Evolutionary conservation across 192 early-diverging fungal genomes (phyloP).

Genomic region (Geranomyces michiganensis): DNA sequence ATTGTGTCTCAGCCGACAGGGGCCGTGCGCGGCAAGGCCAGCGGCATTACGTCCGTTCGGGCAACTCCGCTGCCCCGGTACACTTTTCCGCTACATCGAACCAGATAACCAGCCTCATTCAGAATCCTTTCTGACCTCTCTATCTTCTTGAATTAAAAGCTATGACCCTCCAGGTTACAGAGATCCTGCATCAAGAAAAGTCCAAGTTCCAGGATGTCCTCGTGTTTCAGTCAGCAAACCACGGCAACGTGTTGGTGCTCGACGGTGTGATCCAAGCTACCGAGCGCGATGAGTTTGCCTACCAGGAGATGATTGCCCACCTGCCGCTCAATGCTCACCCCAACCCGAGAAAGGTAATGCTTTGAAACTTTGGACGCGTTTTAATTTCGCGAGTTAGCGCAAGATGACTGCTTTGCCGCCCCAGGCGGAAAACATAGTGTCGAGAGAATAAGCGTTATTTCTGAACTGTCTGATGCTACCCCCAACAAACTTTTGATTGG

Average conservation of each 20-base stretch:
- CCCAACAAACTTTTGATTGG: not conserved
- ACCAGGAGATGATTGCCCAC: slow-evolving; percentile 99
- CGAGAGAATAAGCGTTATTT: slow-evolving; percentile 51
- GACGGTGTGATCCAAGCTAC: slow-evolving; percentile 98
- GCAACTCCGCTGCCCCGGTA: not conserved
- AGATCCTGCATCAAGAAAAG: slow-evolving; percentile 94
- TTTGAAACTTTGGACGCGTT: slow-evolving; percentile 1
- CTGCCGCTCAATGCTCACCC: slow-evolving; percentile 92
- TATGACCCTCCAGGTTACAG: slow-evolving; percentile 92
- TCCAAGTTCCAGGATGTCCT: slow-evolving; percentile 96
- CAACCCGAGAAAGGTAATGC: slow-evolving; percentile 84
- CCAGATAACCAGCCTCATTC: not conserved
- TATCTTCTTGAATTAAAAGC: slow-evolving; percentile 49
- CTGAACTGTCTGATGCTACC: slow-evolving; percentile 42
- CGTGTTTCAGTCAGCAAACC: slow-evolving; percentile 92
- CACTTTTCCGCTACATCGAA: not conserved
- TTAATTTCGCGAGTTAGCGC: not conserved
- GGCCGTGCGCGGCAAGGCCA: too few species aligned
- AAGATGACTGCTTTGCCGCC: slow-evolving; percentile 67
- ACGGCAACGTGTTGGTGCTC: slow-evolving; percentile 96
- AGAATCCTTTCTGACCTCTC: not conserved
- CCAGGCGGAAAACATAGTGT: slow-evolving; percentile 55
- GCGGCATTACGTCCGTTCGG: not conserved
- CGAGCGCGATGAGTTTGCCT: slow-evolving; percentile 98
- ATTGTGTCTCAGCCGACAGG: slow-evolving; percentile 5